Evolutionary conservation across 2,329 filamentous ascomycete genomes (phyloP), one percentile per base, ranked within the genome.

Genomic region (Penicillium nordicum): DNA sequence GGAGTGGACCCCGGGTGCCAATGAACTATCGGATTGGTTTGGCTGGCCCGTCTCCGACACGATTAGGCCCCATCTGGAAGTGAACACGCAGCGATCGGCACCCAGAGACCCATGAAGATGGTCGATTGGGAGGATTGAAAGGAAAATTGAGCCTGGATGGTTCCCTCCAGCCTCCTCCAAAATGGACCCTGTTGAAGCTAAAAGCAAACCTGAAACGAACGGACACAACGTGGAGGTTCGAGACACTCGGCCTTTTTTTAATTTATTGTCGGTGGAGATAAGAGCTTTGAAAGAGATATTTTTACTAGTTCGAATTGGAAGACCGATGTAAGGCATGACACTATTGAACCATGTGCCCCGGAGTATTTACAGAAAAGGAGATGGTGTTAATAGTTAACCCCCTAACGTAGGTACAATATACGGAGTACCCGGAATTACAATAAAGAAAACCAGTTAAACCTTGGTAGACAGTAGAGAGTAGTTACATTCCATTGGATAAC

Each of bases 81-180:
- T 42, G 37, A 58, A 53, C 30, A n/a, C 41, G 55, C 45, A 54
- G 44, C 27, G 61, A 62, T 63, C 59, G 50, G 50, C 59, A 53
- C 18, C 16, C 29, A 30, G n/a, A 40, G 23, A 25, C 18, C 40
- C n/a, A 45, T 14, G 36, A 21, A 32, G 38, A 36, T 53, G 29
- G 38, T 11, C 29, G 45, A 41, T 23, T 50, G 37, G 14, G n/a
- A 34, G 29, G 9, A 27, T 46, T 44, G 6, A 27, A 18, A 11
- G 40, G 30, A 18, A 16, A 40, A 41, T 25, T 12, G 18, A n/a
- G 36, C 25, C 47, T 14, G 40, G 47, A 50, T 52, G 8, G 34
- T 25, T 32, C 34, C 40, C 25, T 50, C 40, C 29, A 50, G 45
- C 21, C 42, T 23, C 44, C 21, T 18, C 32, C 32, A 16, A 21